Evolutionary conservation across 768 basidiomycete species (phyloP).

Genomic region (Tricholoma sp.): DNA sequence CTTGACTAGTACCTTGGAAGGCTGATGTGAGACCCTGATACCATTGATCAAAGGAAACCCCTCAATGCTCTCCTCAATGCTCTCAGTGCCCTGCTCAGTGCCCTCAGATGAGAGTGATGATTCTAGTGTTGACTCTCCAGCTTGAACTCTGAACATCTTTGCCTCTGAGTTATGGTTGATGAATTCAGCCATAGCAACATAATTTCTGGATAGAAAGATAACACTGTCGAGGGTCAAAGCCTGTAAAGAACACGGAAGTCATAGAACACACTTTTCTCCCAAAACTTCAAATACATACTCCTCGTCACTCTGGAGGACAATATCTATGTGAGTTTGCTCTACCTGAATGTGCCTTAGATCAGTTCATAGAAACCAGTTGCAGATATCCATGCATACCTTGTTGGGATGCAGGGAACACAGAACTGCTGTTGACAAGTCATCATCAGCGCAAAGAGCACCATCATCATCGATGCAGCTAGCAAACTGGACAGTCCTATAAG

Average conservation of each 20-base stretch:
- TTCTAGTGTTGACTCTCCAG: background rate
- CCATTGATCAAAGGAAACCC: no score
- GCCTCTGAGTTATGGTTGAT: background rate
- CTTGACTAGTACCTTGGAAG: no score
- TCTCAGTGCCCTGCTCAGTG: no score
- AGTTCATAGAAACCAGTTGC: background rate
- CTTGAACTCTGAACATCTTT: background rate
- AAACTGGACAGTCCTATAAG: background rate
- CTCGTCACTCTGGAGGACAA: background rate
- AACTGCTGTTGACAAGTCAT: background rate
- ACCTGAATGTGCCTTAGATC: background rate
- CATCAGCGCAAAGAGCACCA: background rate
- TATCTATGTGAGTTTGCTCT: background rate
- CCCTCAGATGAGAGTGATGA: no score
- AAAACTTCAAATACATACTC: background rate
- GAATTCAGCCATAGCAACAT: background rate
- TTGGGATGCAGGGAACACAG: background rate
- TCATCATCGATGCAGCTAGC: background rate
- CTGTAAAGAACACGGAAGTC: background rate
- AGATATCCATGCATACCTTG: background rate
- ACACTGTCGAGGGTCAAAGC: background rate
- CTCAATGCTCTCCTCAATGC: no score
- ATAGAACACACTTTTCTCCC: background rate
- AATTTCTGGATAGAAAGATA: background rate
- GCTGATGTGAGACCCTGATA: no score